A percentile compares a stretch with the other conserved stretches of the same genome.
phyloP scores from a whole-genome alignment of 73 alveolate genomes.

The Uronychia setigera region DNA sequence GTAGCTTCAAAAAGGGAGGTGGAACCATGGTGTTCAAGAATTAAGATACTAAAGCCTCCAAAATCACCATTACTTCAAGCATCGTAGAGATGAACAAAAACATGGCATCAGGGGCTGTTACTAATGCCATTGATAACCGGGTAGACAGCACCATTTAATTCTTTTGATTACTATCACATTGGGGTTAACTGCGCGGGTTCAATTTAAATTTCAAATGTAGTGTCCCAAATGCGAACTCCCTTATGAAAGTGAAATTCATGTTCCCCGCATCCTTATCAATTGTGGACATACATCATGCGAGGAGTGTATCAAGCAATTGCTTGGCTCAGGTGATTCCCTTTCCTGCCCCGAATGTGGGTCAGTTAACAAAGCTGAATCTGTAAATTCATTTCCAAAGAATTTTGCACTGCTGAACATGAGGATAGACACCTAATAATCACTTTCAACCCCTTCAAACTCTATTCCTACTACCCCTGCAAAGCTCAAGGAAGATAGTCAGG shows the following conservation, averaged over 20 bases:
- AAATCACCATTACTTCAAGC: no score
- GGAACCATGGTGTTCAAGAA: no score
- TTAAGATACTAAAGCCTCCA: no score
- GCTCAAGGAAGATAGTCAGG: not conserved
- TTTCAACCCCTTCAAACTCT: not conserved
- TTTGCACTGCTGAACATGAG: slow-evolving; percentile 10
- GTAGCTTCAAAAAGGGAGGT: no score
- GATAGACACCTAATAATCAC: not conserved
- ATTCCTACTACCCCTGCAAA: not conserved
- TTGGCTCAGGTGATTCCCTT: not conserved
- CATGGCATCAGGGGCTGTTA: no score
- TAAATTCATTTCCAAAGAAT: slow-evolving; percentile 12
- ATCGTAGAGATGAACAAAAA: no score
- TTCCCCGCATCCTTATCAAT: slow-evolving; percentile 72
- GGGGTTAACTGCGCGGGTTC: no score
- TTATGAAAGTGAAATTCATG: slow-evolving; percentile 46
- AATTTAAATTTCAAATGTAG: not conserved
- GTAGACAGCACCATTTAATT: no score
- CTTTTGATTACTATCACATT: no score
- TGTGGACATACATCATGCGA: slow-evolving; percentile 89
- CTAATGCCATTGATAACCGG: no score
- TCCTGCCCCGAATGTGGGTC: slow-evolving; percentile 23
- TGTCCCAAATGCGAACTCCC: not conserved
- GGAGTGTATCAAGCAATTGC: slow-evolving; percentile 54
- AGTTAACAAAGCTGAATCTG: not conserved